Evolutionary conservation across 768 basidiomycete genomes (phyloP).

Genomic region (Pleurotus tuoliensis): DNA sequence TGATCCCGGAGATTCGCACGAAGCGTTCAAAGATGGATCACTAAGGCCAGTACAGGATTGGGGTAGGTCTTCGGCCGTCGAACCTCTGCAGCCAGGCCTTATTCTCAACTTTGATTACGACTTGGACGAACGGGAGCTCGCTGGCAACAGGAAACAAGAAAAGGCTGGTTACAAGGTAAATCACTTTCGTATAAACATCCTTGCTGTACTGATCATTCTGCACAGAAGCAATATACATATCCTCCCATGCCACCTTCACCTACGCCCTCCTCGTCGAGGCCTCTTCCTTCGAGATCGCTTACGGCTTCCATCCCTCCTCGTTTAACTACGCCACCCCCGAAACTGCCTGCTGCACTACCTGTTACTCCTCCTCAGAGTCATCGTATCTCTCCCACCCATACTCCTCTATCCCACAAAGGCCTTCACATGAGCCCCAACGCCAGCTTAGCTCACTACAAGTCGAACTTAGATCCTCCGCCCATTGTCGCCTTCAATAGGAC

Average conservation of each 20-base stretch:
- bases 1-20: not conserved
- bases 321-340: not conserved
- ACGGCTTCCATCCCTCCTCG: slow-evolving; percentile 1
- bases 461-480: slow-evolving; percentile 62
- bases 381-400: slow-evolving; percentile 55
- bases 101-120: slow-evolving; percentile 29
- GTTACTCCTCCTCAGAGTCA: slow-evolving; percentile 15
- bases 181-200: slow-evolving; percentile 1
- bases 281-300: not conserved
- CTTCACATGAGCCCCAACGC: slow-evolving; percentile 67
- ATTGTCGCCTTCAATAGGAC: slow-evolving; percentile 23
- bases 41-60: slow-evolving; percentile 42
- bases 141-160: slow-evolving; percentile 18
- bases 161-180: slow-evolving; percentile 22
- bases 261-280: slow-evolving; percentile 19
- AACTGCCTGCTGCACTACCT: slow-evolving; percentile 16
- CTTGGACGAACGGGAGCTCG: slow-evolving; percentile 1
- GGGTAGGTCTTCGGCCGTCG: slow-evolving; percentile 30
- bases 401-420: slow-evolving; percentile 65
- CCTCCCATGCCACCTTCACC: slow-evolving; percentile 46
- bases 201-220: not conserved
- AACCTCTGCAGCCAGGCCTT: slow-evolving; percentile 35
- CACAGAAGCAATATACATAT: slow-evolving; percentile 31
- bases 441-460: slow-evolving; percentile 66
- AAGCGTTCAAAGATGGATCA: slow-evolving; percentile 29